Conservation (phyloP, 805 yeast species). For the Debaryomyces castellii region DNA sequence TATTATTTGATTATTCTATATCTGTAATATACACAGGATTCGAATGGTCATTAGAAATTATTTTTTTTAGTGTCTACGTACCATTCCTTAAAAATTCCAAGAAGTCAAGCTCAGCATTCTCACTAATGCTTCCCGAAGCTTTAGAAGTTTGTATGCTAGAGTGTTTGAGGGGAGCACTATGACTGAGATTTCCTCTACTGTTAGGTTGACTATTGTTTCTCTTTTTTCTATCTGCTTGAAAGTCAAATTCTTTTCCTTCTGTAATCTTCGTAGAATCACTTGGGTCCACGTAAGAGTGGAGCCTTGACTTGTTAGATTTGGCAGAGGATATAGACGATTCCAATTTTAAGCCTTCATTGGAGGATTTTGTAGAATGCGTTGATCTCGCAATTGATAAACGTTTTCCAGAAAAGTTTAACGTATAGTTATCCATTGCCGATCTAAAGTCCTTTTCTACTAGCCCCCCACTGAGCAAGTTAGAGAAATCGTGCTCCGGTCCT, state of each 20-base stretch:
- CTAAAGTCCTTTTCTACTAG: constrained; percentile 28
- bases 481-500: constrained; percentile 28
- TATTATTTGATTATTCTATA: too few relatives aligned
- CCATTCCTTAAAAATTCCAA: constrained; percentile 47
- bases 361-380: not conserved
- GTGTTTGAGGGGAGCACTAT: not conserved
- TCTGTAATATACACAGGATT: not conserved
- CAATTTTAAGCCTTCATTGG: not conserved
- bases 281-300: not conserved
- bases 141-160: not conserved
- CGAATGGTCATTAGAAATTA: not conserved
- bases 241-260: not conserved
- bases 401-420: constrained; percentile 19
- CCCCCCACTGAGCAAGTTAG: constrained; percentile 33
- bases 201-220: not conserved
- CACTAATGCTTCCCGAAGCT: constrained; percentile 1
- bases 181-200: not conserved
- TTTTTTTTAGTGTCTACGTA: not conserved
- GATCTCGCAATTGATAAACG: not conserved
- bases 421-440: constrained; percentile 27
- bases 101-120: constrained; percentile 41
- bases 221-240: not conserved
- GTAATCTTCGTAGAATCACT: not conserved
- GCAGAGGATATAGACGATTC: not conserved
- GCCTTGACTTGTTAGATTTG: constrained; percentile 1